Percentiles rank a stretch among this genome's conserved stretches.
Evolutionary conservation across 2,329 filamentous ascomycete species (phyloP).

Genomic region (Cladorrhinum sp.): DNA sequence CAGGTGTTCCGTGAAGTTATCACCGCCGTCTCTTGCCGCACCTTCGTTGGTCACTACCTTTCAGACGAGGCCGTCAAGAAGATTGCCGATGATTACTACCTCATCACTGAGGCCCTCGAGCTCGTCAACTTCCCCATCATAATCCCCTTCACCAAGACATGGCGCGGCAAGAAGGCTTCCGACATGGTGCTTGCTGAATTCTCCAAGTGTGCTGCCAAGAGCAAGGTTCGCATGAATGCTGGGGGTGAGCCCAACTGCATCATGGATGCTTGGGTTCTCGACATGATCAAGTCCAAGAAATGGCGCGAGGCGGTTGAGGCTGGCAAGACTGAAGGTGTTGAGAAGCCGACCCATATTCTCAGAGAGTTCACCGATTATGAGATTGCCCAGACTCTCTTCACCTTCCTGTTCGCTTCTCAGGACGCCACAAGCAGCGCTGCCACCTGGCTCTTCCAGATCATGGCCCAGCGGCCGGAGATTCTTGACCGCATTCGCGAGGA

Average conservation of each 20-base stretch:
- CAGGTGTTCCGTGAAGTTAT: constrained; percentile 88
- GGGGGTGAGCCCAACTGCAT: constrained; percentile 87
- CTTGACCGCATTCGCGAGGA: constrained; percentile 89
- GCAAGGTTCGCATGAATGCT: constrained; percentile 85
- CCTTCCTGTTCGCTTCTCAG: constrained; percentile 95
- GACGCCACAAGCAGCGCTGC: constrained; percentile 92
- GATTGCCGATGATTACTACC: constrained; percentile 94
- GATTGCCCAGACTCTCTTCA: constrained; percentile 90
- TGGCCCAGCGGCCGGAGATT: constrained; percentile 90
- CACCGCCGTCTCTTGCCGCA: constrained; percentile 90
- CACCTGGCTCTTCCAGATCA: constrained; percentile 93
- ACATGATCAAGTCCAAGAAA: constrained; percentile 79
- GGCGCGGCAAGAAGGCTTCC: constrained; percentile 94
- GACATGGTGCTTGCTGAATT: constrained; percentile 92
- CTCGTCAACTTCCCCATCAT: constrained; percentile 99
- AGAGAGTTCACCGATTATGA: constrained; percentile 88
- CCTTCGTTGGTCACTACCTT: constrained; percentile 97
- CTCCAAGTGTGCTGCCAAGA: constrained; percentile 85
- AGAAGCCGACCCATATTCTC: constrained; percentile 80
- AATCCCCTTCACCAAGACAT: constrained; percentile 89
- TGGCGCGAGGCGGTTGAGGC: constrained; percentile 77
- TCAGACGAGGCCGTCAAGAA: constrained; percentile 85
- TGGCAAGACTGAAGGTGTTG: constrained; percentile 64
- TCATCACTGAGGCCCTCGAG: constrained; percentile 92
- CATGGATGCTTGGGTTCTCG: constrained; percentile 90